Base-by-base conservation (phyloP, 1,284 basidiomycete genomes). In the Leccinum pachyderme region DNA sequence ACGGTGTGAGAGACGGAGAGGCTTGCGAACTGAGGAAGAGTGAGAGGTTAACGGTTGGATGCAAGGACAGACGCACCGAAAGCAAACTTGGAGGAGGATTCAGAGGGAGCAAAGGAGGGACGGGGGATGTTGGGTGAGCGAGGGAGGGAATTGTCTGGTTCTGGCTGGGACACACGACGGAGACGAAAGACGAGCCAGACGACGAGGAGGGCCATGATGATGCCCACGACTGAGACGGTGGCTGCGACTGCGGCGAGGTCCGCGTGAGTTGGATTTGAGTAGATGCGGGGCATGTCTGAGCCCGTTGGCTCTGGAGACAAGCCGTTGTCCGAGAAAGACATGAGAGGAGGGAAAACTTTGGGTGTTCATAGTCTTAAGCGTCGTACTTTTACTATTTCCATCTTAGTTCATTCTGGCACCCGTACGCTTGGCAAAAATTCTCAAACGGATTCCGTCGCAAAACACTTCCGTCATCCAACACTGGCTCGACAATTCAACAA, bases 1-100 rank as follows among this genome's bases (percentile, higher is more conserved):
- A 48, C 53, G 55, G 22, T 55, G 66, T 0, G 65, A 59, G 33
- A 68, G 58, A 46, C 56, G 68, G 43, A 69, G 56, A 7, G 66
- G 58, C 7, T 70, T 68, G 11, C 63, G 68, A 31, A 41, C 66
- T 69, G 33, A 29, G 1, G 7, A 8, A 12, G 0, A 18, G 18
- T 18, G 18, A 18, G 18, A 18, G 18, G 18, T 18, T 18, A 18
- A 18, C 9, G 25, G 24, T 1, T 9, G 5, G 12, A 25, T 22
- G 47, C n/a, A 6, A 24, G 8, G 22, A 0, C 13, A 13, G 9
- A 58, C 70, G 53, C 6, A 71, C 67, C 43, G 54, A 68, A 70
- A 1, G 56, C 56, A 24, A 72, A 66, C 47, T 54, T 72, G 18
- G 67, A 70, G 2, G 68, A 67, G 0, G 68, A 53, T 7, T 70